Evolutionary conservation across 768 basidiomycete species (phyloP).

Genomic region (Naganishia randhawae): DNA sequence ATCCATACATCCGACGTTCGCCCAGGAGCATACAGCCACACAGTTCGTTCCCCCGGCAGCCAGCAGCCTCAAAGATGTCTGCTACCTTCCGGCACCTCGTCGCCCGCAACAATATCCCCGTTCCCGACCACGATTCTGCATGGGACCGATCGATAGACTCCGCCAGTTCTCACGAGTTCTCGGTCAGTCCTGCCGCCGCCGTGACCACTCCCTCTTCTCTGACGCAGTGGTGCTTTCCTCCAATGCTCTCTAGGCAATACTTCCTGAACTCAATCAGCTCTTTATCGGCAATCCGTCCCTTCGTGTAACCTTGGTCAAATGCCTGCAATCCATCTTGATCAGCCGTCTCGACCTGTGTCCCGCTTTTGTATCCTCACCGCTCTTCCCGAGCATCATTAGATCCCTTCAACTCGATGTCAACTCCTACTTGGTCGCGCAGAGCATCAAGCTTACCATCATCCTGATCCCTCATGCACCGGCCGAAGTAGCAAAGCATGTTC

Average conservation of each 20-base stretch:
- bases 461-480: constrained; percentile 15
- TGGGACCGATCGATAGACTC: not conserved
- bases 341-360: not conserved
- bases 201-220: not conserved
- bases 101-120: constrained; percentile 9
- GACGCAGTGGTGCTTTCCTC: not conserved
- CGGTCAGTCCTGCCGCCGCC: not conserved
- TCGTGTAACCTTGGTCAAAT: constrained; percentile 5
- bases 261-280: not conserved
- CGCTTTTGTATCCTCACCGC: not conserved
- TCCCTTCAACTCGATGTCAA: constrained; percentile 6
- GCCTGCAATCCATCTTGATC: not conserved
- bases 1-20: no score
- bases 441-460: not conserved
- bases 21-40: no score
- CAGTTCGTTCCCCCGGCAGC: no score
- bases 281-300: constrained; percentile 14
- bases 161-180: not conserved
- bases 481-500: not conserved
- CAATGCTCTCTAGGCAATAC: not conserved
- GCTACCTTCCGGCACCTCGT: constrained; percentile 11
- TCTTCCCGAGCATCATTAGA: not conserved
- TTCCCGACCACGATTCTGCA: not conserved
- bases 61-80: not conserved
- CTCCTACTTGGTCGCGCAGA: not conserved